These are phyloP conservation scores for Neurospora sp. DNA, from an alignment of 495 filamentous ascomycete genomes.

Conservation along the genomic window DNA sequence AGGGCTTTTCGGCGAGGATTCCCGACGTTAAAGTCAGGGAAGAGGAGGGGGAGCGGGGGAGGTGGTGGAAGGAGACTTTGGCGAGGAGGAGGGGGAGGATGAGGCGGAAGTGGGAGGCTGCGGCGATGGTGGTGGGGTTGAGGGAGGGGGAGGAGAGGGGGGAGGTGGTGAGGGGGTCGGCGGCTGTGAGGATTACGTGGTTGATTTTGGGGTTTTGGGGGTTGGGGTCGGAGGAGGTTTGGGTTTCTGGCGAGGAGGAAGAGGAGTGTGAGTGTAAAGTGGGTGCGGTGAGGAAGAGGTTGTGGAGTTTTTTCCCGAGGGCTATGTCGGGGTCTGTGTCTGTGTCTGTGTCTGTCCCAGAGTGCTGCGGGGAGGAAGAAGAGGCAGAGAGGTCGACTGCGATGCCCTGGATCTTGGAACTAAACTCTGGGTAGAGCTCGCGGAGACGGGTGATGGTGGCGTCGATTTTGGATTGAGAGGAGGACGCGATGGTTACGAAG, in stretches of 20 bases:
- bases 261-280: too few relatives aligned
- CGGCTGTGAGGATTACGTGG: slow-evolving; percentile 56
- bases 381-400: slow-evolving; percentile 40
- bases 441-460: slow-evolving; percentile 31
- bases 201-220: slow-evolving; percentile 28
- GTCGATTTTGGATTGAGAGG: slow-evolving; percentile 31
- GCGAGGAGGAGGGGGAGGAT: slow-evolving; percentile 42
- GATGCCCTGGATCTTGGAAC: slow-evolving; percentile 23
- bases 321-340: slow-evolving; percentile 18
- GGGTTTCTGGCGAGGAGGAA: too few relatives aligned
- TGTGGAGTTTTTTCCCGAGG: slow-evolving; percentile 34
- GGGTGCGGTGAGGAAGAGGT: slow-evolving; percentile 32
- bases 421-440: slow-evolving; percentile 20
- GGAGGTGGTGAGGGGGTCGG: slow-evolving; percentile 26
- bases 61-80: slow-evolving; percentile 39
- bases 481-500: slow-evolving; percentile 45
- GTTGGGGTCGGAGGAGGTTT: too few relatives aligned
- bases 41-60: slow-evolving; percentile 25
- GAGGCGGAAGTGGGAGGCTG: slow-evolving; percentile 39
- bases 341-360: background rate
- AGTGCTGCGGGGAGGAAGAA: too few relatives aligned
- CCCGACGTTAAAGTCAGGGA: slow-evolving; percentile 50
- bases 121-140: slow-evolving; percentile 27
- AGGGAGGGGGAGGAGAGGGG: slow-evolving; percentile 31
- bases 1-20: slow-evolving; percentile 33